Evolutionary conservation across 495 filamentous ascomycete species (phyloP).

Genomic region (Tricharina praecox): DNA sequence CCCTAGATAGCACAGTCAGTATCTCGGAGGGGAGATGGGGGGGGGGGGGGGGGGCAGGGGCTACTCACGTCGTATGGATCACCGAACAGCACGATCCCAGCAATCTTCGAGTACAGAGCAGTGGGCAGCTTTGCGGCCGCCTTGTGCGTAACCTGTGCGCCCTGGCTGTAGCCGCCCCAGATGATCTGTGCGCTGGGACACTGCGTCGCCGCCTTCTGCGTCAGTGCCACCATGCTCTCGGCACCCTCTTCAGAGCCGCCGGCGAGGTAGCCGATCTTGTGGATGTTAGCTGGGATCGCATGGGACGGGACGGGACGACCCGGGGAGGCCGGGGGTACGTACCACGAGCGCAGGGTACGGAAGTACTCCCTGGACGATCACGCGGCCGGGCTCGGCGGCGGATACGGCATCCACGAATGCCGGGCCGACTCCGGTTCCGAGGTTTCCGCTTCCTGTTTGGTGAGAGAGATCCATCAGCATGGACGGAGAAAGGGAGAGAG

Average conservation of each 20-base stretch:
- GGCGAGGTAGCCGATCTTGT: conserved; percentile 33
- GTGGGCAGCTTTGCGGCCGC: conserved; percentile 8
- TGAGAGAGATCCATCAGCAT: background rate
- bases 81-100: conserved; percentile 40
- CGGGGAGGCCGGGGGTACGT: too few relatives aligned
- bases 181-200: conserved; percentile 47
- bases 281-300: too few relatives aligned
- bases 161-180: conserved; percentile 35
- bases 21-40: conserved; percentile 6
- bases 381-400: conserved; percentile 27
- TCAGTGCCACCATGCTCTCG: conserved; percentile 33
- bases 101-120: conserved; percentile 34
- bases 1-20: conserved; percentile 6
- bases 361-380: conserved; percentile 41
- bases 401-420: conserved; percentile 36
- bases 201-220: conserved; percentile 31
- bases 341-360: conserved; percentile 21
- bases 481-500: background rate
- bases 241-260: conserved; percentile 32
- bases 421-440: conserved; percentile 41
- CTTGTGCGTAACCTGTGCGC: conserved; percentile 17
- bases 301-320: too few relatives aligned
- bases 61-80: conserved; percentile 32
- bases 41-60: conserved; percentile 4
- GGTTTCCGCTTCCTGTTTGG: conserved; percentile 27